A percentile compares a stretch with the other conserved stretches of the same genome.
These are phyloP conservation scores for Arthrobotrys megalospora DNA, from an alignment of 2,329 filamentous ascomycete genomes.

Conservation along the genomic window DNA sequence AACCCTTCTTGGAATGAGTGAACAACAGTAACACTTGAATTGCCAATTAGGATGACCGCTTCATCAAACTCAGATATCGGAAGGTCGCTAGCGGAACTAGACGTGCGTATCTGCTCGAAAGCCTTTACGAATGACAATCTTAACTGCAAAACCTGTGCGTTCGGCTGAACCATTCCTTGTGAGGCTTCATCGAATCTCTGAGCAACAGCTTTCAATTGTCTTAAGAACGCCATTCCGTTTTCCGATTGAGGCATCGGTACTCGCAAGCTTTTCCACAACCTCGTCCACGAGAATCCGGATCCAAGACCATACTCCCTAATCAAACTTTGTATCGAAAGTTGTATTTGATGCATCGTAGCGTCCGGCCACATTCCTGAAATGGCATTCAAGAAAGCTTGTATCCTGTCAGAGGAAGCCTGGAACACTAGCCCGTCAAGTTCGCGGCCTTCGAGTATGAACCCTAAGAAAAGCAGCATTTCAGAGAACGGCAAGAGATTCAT, in stretches of 20 bases:
- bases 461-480: constrained; percentile 41
- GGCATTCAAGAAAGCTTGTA: constrained; percentile 24
- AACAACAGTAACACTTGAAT: neutral
- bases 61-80: constrained; percentile 45
- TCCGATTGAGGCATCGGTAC: constrained; percentile 48
- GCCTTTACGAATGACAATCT: constrained; percentile 45
- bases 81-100: constrained; percentile 13
- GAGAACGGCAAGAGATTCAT: constrained; percentile 17
- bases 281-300: constrained; percentile 56
- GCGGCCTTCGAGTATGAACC: constrained; percentile 28
- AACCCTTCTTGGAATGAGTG: constrained; percentile 46
- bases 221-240: constrained; percentile 36
- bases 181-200: constrained; percentile 47
- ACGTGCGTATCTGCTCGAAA: constrained; percentile 33
- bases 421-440: constrained; percentile 45
- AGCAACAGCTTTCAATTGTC: constrained; percentile 34
- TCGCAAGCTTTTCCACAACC: constrained; percentile 48
- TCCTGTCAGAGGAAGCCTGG: constrained; percentile 56
- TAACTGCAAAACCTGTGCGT: constrained; percentile 39
- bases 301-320: constrained; percentile 48
- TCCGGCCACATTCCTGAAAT: constrained; percentile 30
- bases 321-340: constrained; percentile 28
- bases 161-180: constrained; percentile 29
- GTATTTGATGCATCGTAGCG: constrained; percentile 28
- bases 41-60: constrained; percentile 26